These are phyloP conservation scores for Basipetospora chlamydospora DNA, from an alignment of 2,329 filamentous ascomycete genomes.

Conservation along the genomic window DNA sequence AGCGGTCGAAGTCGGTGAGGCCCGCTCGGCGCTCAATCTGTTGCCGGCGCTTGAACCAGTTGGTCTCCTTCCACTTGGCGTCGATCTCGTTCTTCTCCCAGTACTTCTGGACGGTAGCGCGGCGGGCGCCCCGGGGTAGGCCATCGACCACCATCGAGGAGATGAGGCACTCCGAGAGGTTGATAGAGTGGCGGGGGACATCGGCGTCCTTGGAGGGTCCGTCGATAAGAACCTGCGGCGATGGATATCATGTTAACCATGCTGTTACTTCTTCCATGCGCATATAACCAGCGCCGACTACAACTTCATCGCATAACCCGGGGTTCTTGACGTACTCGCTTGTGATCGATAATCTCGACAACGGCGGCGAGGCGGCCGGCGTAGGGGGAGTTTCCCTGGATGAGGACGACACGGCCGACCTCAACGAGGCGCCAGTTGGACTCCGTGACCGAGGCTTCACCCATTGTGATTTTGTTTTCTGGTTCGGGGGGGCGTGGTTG, in stretches of 20 bases:
- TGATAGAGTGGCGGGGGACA: conserved; percentile 75
- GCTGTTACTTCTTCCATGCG: conserved; percentile 4
- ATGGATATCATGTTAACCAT: conserved; percentile 8
- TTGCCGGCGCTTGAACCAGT: conserved; percentile 87
- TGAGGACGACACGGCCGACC: conserved; percentile 92
- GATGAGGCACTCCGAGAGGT: conserved; percentile 72
- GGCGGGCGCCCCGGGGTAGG: conserved; percentile 73
- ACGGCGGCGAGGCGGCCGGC: conserved; percentile 81
- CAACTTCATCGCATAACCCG: too few species aligned
- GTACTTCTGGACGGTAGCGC: conserved; percentile 66
- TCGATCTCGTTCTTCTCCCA: conserved; percentile 92
- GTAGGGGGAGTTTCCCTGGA: conserved; percentile 65
- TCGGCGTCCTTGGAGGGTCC: conserved; percentile 73
- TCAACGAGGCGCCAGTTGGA: conserved; percentile 92
- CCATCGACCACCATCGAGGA: conserved; percentile 78
- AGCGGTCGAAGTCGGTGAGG: conserved; percentile 97
- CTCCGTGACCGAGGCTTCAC: conserved; percentile 67
- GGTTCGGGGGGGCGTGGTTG: neutral
- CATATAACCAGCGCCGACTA: too few species aligned
- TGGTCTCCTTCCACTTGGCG: conserved; percentile 79
- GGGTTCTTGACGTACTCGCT: conserved; percentile 66
- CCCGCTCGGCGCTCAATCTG: conserved; percentile 75
- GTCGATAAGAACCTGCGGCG: conserved; percentile 76
- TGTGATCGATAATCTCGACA: conserved; percentile 99
- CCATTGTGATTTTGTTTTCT: conserved; percentile 41